These are phyloP conservation scores for Nitzschia sp. DNA, from an alignment of 108 stramenopile species.

Conservation along the genomic window DNA sequence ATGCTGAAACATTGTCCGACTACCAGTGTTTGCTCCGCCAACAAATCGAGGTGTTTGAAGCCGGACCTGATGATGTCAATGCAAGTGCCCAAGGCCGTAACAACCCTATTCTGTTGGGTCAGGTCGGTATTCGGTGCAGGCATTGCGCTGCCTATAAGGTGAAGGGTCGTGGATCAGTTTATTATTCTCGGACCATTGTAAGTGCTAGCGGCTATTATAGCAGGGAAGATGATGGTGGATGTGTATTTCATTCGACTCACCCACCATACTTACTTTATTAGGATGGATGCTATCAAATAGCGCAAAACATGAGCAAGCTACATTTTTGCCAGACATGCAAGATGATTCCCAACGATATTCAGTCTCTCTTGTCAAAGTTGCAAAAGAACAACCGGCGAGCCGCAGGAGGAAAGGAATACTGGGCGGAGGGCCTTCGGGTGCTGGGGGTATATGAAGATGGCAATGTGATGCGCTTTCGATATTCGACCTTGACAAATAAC, in stretches of 20 bases:
- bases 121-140: conserved; percentile 58
- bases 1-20: conserved; percentile 38
- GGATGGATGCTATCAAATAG: conserved; percentile 48
- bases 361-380: conserved; percentile 12
- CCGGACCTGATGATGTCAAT: conserved; percentile 35
- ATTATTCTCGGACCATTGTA: conserved; percentile 42
- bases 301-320: conserved; percentile 49
- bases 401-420: conserved; percentile 74
- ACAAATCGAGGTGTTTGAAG: conserved; percentile 63
- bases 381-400: conserved; percentile 40
- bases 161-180: conserved; percentile 33
- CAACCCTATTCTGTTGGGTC: conserved; percentile 39
- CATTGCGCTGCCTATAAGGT: conserved; percentile 30
- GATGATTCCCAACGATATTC: conserved; percentile 26
- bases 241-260: too few relatives aligned
- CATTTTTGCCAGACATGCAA: conserved; percentile 42
- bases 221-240: background rate
- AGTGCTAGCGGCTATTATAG: conserved; percentile 3
- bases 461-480: conserved; percentile 20
- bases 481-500: background rate
- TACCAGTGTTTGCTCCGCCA: conserved; percentile 57
- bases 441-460: conserved; percentile 37
- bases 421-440: conserved; percentile 53
- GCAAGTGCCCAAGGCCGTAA: conserved; percentile 46
- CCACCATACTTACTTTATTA: conserved; percentile 4